A percentile compares a stretch with the other conserved stretches of the same genome.
Conservation (phyloP, 2,329 filamentous ascomycete genomes). For the Domatiomyces globalis region DNA sequence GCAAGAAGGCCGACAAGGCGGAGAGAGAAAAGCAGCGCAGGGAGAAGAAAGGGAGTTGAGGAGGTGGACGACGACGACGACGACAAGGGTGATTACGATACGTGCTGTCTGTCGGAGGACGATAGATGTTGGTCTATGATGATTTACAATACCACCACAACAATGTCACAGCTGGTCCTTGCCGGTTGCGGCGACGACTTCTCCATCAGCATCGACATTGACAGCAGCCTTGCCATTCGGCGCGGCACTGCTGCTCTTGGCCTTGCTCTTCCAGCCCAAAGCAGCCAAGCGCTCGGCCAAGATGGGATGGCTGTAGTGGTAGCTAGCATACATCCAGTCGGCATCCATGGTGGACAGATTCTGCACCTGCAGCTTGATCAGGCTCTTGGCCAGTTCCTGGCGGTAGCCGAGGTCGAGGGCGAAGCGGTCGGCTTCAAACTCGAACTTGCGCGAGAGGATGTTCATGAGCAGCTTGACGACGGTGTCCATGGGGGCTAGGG, state of each 20-base stretch:
- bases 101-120: neutral
- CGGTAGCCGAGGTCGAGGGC: conserved; percentile 73
- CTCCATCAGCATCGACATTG: conserved; percentile 18
- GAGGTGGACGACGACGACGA: neutral
- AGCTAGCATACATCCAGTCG: conserved; percentile 95
- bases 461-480: conserved; percentile 93
- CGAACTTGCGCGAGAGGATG: conserved; percentile 81
- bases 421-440: conserved; percentile 90
- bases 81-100: too few species aligned
- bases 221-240: neutral
- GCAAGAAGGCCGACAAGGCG: conserved; percentile 4
- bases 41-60: conserved; percentile 2
- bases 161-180: neutral
- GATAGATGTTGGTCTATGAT: neutral
- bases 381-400: conserved; percentile 64
- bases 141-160: neutral
- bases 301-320: conserved; percentile 97
- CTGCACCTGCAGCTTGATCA: conserved; percentile 96
- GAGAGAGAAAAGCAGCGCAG: conserved; percentile 2
- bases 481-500: conserved; percentile 88
- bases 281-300: conserved; percentile 84
- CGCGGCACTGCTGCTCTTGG: conserved; percentile 19
- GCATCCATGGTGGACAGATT: conserved; percentile 98
- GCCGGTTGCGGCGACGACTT: conserved; percentile 36
- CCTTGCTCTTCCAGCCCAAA: conserved; percentile 62